Percentiles rank a stretch among this genome's conserved stretches.
Evolutionary conservation across 2,329 filamentous ascomycete species (phyloP).

Genomic region (Pseudonectria foliicola): DNA sequence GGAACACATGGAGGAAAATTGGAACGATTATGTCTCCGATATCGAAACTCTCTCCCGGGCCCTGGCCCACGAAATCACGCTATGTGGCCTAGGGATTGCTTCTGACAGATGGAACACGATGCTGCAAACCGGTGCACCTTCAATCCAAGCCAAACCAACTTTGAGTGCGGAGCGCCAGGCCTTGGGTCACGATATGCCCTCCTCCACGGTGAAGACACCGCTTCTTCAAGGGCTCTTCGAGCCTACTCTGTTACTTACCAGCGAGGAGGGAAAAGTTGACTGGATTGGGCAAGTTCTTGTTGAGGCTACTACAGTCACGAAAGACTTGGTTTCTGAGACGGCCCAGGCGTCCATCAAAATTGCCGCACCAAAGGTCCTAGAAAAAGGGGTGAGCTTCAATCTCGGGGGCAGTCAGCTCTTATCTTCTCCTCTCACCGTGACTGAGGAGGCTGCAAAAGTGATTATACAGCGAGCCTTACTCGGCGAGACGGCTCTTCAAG

Average conservation of each 20-base stretch:
- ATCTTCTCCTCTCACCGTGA: neutral
- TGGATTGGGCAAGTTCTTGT: no score
- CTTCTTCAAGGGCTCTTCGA: no score
- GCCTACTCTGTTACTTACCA: no score
- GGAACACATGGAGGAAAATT: constrained; percentile 9
- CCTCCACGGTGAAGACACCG: no score
- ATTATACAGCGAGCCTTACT: constrained; percentile 11
- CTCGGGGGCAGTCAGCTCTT: neutral
- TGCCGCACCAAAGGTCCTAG: neutral
- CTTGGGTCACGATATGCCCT: no score
- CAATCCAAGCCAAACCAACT: no score
- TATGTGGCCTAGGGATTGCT: constrained; percentile 6
- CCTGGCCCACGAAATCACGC: constrained; percentile 1
- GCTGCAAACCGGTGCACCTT: no score
- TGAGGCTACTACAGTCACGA: no score
- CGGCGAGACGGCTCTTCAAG: constrained; percentile 10
- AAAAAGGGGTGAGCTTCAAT: neutral
- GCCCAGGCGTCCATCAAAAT: neutral
- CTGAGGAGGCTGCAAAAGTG: constrained; percentile 5
- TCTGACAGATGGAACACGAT: no score
- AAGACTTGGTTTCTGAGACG: no score
- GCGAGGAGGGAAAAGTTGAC: no score
- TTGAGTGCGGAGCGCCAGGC: no score
- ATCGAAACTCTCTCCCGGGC: constrained; percentile 4
- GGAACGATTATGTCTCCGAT: constrained; percentile 1